Evolutionary conservation across 2,329 filamentous ascomycete genomes (phyloP), one percentile per base, ranked within the genome.

Genomic region (Huntiella savannae): DNA sequence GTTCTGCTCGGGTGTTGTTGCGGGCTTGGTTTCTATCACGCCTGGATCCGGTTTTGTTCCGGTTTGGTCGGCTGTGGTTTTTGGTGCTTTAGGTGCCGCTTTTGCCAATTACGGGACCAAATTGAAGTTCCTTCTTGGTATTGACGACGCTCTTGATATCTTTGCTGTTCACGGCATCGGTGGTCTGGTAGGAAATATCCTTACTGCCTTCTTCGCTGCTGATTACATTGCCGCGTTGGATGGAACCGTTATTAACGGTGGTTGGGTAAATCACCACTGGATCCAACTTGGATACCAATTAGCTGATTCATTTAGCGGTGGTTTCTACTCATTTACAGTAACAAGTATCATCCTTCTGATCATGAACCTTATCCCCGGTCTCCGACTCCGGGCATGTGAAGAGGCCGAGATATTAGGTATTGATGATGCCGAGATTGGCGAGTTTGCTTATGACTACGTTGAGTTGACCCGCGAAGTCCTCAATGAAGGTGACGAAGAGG

Each of bases 401-500:
- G 80, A 91, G 52, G 80, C 83, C 34, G 85, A 93, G 61, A 77
- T 86, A 44, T 66, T 85, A 37, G 85, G 85, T 53, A 86, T 92
- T 50, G 85, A 93, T 56, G 86, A 93, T 55, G 78, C 82, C 17
- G 85, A 94, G 62, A 83, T 93, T 56, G 86, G 86, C 59, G 86
- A 93, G 65, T 93, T 91, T 59, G 86, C 84, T n/a, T 93, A 93
- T 60, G 86, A 93, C 61, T 93, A 92, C 55, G 83, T 93, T 53
- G 85, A 92, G 67, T 68, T 91, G 53, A 79, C 74, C 15, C 69
- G 82, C 33, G 67, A 69, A 54, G 64, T 69, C 35, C 56, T 69
- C 42, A 68, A 63, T 50, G 67, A 68, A 39, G 58, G 64, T 6
- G 66, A 69, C 13, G 63, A 59, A 50, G 40, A 43, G 5, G 40